Evolutionary conservation across 441 rosid species (phyloP).

Genomic region (Oxalis stricta): DNA sequence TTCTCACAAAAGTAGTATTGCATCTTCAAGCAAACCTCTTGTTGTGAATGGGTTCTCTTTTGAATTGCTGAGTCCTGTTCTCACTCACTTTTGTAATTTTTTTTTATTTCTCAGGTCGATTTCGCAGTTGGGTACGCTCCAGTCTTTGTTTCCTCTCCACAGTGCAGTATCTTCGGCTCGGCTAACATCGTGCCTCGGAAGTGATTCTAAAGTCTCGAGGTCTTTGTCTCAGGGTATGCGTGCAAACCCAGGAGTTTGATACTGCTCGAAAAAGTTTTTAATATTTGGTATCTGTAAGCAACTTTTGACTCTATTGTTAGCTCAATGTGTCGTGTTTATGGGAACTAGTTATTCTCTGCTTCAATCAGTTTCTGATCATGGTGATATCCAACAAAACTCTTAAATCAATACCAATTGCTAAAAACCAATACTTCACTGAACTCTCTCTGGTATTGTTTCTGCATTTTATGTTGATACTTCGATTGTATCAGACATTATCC

Average conservation of each 20-base stretch:
- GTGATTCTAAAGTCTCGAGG: constrained; percentile 54
- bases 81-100: not conserved
- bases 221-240: constrained; percentile 97
- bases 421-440: no score
- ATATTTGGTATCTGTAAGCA: constrained; percentile 63
- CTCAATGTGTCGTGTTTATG: not conserved
- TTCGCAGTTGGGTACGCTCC: constrained; percentile 52
- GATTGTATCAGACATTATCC: no score
- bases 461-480: no score
- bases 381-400: no score
- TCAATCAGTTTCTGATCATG: not conserved
- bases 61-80: not conserved
- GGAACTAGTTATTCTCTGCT: not conserved
- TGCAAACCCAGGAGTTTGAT: constrained; percentile 95
- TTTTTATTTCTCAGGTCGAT: constrained; percentile 35
- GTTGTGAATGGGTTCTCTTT: not conserved
- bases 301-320: constrained; percentile 20
- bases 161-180: constrained; percentile 70
- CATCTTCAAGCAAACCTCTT: not conserved
- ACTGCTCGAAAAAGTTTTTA: constrained; percentile 34
- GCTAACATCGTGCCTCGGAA: constrained; percentile 77
- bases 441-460: no score
- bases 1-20: not conserved
- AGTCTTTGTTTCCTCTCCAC: constrained; percentile 75
- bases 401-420: no score